Conservation (phyloP, 2,329 filamentous ascomycete genomes). For the Colletotrichum endophyticum region DNA sequence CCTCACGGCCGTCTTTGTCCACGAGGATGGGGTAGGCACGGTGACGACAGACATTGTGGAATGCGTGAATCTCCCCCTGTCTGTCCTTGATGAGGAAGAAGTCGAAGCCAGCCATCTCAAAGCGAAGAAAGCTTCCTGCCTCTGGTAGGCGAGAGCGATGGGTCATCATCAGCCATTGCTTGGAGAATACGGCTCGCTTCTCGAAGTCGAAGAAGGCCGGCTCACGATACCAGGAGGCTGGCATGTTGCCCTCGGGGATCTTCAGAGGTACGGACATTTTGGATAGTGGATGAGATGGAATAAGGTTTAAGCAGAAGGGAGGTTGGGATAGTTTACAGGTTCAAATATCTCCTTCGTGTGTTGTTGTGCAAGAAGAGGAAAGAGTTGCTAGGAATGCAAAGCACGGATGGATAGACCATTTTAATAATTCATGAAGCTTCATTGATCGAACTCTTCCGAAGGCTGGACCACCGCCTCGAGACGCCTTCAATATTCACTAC, state of each 20-base stretch:
- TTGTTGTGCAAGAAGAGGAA: neutral
- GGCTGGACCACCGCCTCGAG: neutral
- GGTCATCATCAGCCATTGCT: conserved; percentile 32
- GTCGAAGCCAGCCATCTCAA: conserved; percentile 21
- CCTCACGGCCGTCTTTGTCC: conserved; percentile 20
- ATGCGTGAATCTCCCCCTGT: conserved; percentile 13
- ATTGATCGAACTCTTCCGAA: neutral
- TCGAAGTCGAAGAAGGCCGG: conserved; percentile 43
- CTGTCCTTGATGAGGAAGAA: conserved; percentile 23
- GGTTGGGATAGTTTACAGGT: neutral
- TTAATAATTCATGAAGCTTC: neutral
- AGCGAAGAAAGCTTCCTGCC: conserved; percentile 11
- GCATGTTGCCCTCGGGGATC: conserved; percentile 19
- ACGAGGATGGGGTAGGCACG: conserved; percentile 19
- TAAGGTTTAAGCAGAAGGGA: neutral
- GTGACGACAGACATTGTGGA: conserved; percentile 23
- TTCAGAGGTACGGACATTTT: neutral
- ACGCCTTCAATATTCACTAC: accelerated
- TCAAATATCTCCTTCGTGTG: neutral
- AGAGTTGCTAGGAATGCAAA: neutral
- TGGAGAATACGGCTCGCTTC: conserved; percentile 41
- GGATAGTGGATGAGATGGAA: neutral
- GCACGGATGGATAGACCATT: neutral
- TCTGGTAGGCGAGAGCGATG: conserved; percentile 22
- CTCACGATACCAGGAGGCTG: conserved; percentile 23